Percentiles rank a stretch among this genome's conserved stretches.
These are phyloP conservation scores for Tuber umbilicatum DNA, from an alignment of 495 filamentous ascomycete genomes.

Conservation along the genomic window DNA sequence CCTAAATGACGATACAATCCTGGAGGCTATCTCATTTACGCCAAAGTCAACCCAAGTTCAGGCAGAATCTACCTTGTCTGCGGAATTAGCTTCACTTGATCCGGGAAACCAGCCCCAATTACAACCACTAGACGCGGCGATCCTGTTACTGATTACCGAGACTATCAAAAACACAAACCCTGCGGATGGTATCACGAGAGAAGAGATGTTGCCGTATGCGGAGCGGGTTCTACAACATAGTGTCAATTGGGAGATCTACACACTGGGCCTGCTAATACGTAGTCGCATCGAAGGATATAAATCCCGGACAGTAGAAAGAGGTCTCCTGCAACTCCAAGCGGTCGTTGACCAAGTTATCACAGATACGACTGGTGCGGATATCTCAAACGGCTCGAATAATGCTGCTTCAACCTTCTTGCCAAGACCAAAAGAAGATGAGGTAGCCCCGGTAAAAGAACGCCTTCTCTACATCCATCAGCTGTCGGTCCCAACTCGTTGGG, in stretches of 20 bases:
- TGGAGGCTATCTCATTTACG: constrained; percentile 77
- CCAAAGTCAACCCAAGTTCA: constrained; percentile 45
- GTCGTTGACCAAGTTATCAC: constrained; percentile 93
- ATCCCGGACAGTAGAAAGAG: constrained; percentile 77
- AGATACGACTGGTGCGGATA: constrained; percentile 57
- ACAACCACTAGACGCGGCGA: constrained; percentile 68
- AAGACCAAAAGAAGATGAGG: constrained; percentile 63
- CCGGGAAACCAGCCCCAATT: constrained; percentile 78
- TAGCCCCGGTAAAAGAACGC: constrained; percentile 67
- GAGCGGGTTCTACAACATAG: constrained; percentile 80
- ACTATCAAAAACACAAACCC: constrained; percentile 85
- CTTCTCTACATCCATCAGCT: constrained; percentile 76
- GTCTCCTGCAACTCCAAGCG: constrained; percentile 89
- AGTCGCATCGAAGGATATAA: constrained; percentile 81
- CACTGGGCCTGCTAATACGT: constrained; percentile 78
- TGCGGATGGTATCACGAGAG: constrained; percentile 73
- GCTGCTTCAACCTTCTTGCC: constrained; percentile 75
- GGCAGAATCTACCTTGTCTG: constrained; percentile 49
- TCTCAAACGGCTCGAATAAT: constrained; percentile 32
- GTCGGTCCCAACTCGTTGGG: constrained; percentile 79
- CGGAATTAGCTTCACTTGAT: constrained; percentile 57
- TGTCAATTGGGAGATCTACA: constrained; percentile 98
- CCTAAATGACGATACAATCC: constrained; percentile 85
- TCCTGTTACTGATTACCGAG: constrained; percentile 75
- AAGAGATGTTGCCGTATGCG: constrained; percentile 88